These are phyloP conservation scores for Epichloe typhina DNA, from an alignment of 2,329 filamentous ascomycete genomes.

Conservation along the genomic window DNA sequence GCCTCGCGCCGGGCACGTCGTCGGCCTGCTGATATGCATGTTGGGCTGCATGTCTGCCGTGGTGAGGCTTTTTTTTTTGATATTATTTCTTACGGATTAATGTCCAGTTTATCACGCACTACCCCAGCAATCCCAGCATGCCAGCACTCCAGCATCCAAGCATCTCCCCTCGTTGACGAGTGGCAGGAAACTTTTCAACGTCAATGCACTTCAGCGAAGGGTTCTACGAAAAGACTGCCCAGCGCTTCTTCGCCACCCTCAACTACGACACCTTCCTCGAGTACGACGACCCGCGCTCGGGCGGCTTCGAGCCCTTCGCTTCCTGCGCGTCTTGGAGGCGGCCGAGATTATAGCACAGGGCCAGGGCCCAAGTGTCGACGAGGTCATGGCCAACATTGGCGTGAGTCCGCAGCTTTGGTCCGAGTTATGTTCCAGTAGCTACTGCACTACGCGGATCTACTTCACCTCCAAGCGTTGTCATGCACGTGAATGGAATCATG, in stretches of 20 bases:
- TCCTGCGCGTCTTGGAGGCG: conserved; percentile 42
- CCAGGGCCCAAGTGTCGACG: conserved; percentile 44
- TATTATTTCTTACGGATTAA: conserved; percentile 15
- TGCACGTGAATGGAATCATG: too few species aligned
- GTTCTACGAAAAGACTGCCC: conserved; percentile 48
- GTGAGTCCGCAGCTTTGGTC: conserved; percentile 50
- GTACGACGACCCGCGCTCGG: conserved; percentile 46
- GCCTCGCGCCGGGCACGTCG: conserved; percentile 37
- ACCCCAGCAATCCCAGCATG: background rate
- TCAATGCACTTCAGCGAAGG: conserved; percentile 51
- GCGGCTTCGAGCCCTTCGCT: conserved; percentile 49
- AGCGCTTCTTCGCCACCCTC: conserved; percentile 45
- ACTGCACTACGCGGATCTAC: too few species aligned
- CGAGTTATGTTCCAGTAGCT: too few species aligned
- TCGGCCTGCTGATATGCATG: conserved; percentile 51
- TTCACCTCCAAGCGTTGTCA: too few species aligned
- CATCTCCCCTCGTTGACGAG: background rate
- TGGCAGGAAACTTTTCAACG: conserved; percentile 40
- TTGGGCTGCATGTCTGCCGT: conserved; percentile 52
- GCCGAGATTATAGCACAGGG: conserved; percentile 56
- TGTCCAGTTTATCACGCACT: background rate
- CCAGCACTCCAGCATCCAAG: background rate
- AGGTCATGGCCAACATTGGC: conserved; percentile 51
- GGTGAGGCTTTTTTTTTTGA: conserved; percentile 11
- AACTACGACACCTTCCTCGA: conserved; percentile 48